Evolutionary conservation across 2,329 filamentous ascomycete species (phyloP).

Genomic region (Fusarium sp.): DNA sequence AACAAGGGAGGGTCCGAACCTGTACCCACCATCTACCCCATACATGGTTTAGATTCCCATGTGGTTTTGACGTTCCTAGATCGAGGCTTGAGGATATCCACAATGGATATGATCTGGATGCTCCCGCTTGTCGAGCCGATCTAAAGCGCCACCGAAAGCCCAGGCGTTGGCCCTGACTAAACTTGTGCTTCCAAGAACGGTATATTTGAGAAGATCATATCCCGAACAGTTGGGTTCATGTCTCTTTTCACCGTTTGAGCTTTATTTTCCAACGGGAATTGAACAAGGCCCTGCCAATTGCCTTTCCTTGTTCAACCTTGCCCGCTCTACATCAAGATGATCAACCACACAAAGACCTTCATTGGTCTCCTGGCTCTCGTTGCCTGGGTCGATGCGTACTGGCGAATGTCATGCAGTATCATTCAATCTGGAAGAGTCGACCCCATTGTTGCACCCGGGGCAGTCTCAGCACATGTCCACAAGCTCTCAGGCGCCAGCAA

Average conservation of each 20-base stretch:
- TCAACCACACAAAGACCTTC: constrained; percentile 15
- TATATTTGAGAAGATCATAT: constrained; percentile 36
- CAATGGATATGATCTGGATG: constrained; percentile 15
- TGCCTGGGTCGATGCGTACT: constrained; percentile 37
- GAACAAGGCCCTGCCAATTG: constrained; percentile 21
- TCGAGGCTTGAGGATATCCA: constrained; percentile 13
- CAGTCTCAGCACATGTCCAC: constrained; percentile 41
- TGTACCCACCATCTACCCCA: constrained; percentile 1
- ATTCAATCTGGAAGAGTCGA: constrained; percentile 45
- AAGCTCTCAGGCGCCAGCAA: constrained; percentile 47
- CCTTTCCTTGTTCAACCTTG: constrained; percentile 20
- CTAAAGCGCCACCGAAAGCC: constrained; percentile 2
- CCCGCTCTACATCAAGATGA: constrained; percentile 25
- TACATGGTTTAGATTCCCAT: constrained; percentile 18
- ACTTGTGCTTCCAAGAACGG: background rate
- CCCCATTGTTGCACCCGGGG: constrained; percentile 41
- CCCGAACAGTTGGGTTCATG: constrained; percentile 5
- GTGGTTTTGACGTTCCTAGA: constrained; percentile 20
- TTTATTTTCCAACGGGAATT: constrained; percentile 12
- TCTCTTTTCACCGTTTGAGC: constrained; percentile 2
- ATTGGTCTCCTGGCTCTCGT: constrained; percentile 28
- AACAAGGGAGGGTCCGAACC: constrained; percentile 24
- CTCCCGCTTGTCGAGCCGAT: background rate
- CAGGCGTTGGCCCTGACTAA: constrained; percentile 11
- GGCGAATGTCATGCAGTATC: constrained; percentile 46